A percentile compares a stretch with the other conserved stretches of the same genome.
phyloP scores from a whole-genome alignment of 805 yeast species.

The Wickerhamomyces strasburgensis region DNA sequence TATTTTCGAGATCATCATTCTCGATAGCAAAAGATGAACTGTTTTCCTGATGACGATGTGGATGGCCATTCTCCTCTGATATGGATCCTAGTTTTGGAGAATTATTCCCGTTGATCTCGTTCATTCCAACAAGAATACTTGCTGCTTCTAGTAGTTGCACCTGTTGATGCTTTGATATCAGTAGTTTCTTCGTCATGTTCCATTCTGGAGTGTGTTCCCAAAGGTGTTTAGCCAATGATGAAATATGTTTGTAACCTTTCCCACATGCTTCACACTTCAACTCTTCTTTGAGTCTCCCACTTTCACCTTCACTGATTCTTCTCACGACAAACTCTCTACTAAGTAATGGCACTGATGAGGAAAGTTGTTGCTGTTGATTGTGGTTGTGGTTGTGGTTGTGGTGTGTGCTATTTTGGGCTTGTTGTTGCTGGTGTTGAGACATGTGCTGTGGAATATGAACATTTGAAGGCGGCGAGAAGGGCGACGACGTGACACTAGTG shows the following conservation, averaged over 20 bases:
- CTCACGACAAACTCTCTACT: constrained; percentile 73
- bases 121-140: constrained; percentile 22
- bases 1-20: constrained; percentile 7
- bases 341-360: constrained; percentile 36
- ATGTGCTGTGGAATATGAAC: constrained; percentile 15
- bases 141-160: constrained; percentile 25
- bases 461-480: constrained; percentile 22
- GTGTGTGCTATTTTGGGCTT: constrained; percentile 4
- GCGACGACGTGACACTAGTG: not conserved
- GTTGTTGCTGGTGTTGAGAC: constrained; percentile 8
- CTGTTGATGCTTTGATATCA: constrained; percentile 41
- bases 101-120: constrained; percentile 8
- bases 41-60: constrained; percentile 4
- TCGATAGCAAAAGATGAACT: constrained; percentile 5
- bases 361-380: constrained; percentile 8
- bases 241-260: constrained; percentile 83
- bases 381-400: constrained; percentile 1
- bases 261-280: constrained; percentile 89
- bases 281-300: constrained; percentile 79
- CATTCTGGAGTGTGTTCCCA: constrained; percentile 97
- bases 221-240: constrained; percentile 80
- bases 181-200: constrained; percentile 76
- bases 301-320: constrained; percentile 80
- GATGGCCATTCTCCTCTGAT: constrained; percentile 7
- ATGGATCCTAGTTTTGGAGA: constrained; percentile 11